A percentile compares a stretch with the other conserved stretches of the same genome.
Conservation (phyloP, 768 basidiomycete species). For the Tulasnella sp. region DNA sequence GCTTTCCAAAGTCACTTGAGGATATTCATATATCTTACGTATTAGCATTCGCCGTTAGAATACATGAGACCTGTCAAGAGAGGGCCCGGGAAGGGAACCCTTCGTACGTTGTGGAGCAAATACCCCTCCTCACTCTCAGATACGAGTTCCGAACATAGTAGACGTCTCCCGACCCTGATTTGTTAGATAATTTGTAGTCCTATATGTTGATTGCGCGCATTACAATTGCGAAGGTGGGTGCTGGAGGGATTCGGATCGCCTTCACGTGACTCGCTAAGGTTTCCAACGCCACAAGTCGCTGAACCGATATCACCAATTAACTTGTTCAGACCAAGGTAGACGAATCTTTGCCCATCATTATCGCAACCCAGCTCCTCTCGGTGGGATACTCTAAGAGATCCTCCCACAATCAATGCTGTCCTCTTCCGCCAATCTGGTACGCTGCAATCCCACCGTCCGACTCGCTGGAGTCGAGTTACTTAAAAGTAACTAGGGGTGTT, state of each 20-base stretch:
- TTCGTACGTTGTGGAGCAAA: constrained; percentile 63
- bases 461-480: too few species aligned
- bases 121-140: constrained; percentile 69
- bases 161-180: background rate
- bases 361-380: too few species aligned
- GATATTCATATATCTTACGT: constrained; percentile 65
- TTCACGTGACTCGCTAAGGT: too few species aligned
- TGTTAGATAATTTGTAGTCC: background rate
- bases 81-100: constrained; percentile 25
- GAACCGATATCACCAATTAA: too few species aligned
- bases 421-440: too few species aligned
- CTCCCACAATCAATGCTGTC: too few species aligned
- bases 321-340: too few species aligned
- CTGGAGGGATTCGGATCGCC: background rate
- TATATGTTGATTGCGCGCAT: background rate
- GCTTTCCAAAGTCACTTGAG: constrained; percentile 81
- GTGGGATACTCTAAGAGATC: too few species aligned
- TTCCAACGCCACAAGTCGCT: too few species aligned
- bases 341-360: too few species aligned
- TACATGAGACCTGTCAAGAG: constrained; percentile 15
- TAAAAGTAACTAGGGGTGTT: too few species aligned
- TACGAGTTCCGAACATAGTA: constrained; percentile 66
- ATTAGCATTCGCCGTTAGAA: constrained; percentile 13
- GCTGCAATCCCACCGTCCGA: too few species aligned
- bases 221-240: background rate